These are phyloP conservation scores for Nidularia sp. DNA, from an alignment of 768 basidiomycete genomes.

Conservation along the genomic window DNA sequence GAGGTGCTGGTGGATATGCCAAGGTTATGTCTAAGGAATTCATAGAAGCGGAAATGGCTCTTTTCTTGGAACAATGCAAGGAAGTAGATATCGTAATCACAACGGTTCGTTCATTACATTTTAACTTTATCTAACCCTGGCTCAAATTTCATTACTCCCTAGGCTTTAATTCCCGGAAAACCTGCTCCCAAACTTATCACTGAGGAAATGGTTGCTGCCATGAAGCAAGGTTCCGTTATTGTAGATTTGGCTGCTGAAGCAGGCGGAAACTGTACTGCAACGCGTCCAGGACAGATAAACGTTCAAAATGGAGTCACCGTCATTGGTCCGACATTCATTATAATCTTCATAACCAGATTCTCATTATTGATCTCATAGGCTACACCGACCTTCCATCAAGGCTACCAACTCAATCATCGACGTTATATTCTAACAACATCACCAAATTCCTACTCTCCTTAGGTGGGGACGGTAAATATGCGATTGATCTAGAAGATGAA, in stretches of 20 bases:
- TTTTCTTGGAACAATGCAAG: constrained; percentile 84
- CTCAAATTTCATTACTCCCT: background rate
- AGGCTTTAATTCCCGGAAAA: constrained; percentile 84
- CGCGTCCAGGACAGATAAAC: constrained; percentile 69
- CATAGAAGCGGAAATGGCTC: constrained; percentile 82
- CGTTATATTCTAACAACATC: constrained; percentile 88
- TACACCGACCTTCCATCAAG: constrained; percentile 87
- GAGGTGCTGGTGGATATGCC: constrained; percentile 81
- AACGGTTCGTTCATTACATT: constrained; percentile 42
- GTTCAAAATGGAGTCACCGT: constrained; percentile 76
- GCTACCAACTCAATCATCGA: constrained; percentile 84
- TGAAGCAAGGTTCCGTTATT: constrained; percentile 89
- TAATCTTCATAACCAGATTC: background rate
- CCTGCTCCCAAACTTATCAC: constrained; percentile 85
- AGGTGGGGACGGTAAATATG: constrained; percentile 57
- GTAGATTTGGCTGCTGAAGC: constrained; percentile 86
- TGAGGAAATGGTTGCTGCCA: constrained; percentile 81
- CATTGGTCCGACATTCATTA: constrained; percentile 47
- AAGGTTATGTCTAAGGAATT: constrained; percentile 91
- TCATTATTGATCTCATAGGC: constrained; percentile 32
- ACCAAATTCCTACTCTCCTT: constrained; percentile 86
- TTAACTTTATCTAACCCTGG: background rate
- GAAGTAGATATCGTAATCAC: constrained; percentile 90
- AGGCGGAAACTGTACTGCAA: constrained; percentile 87
- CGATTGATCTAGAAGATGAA: constrained; percentile 75